Percentiles rank a stretch among this genome's conserved stretches.
phyloP scores from a whole-genome alignment of 192 early-diverging fungal species.

The Coemansia sp. region DNA sequence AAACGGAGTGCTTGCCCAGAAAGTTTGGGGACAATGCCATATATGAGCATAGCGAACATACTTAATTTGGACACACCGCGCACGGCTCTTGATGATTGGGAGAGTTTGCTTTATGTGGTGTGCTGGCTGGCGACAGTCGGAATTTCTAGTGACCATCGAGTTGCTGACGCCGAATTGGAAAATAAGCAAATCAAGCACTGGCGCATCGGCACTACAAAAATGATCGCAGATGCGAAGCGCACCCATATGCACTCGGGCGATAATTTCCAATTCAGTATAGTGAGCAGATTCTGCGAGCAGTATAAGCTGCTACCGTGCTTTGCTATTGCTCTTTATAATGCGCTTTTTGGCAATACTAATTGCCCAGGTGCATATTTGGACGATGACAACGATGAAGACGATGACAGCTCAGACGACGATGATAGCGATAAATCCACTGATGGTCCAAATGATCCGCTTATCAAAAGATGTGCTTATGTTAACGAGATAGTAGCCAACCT shows the following conservation, averaged over 20 bases:
- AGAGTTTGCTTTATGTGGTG: conserved; percentile 22
- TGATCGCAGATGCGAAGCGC: not conserved
- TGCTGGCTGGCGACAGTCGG: conserved; percentile 28
- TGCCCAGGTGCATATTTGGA: not conserved
- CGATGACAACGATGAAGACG: not conserved
- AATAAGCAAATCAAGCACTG: not conserved
- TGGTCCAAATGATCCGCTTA: not conserved
- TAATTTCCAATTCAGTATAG: not conserved
- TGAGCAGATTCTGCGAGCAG: not conserved
- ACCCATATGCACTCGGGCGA: not conserved
- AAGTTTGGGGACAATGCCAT: conserved; percentile 23
- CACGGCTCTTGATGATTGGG: conserved; percentile 21
- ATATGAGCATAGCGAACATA: conserved; percentile 39
- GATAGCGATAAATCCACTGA: not conserved
- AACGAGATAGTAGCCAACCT: too few relatives aligned
- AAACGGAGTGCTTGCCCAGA: not conserved
- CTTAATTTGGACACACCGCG: not conserved
- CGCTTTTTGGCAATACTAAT: not conserved
- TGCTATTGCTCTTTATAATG: not conserved
- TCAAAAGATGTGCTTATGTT: too few relatives aligned
- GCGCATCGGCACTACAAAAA: not conserved
- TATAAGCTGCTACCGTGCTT: not conserved
- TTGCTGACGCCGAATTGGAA: not conserved
- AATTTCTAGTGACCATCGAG: not conserved
- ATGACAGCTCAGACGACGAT: not conserved